Conservation (phyloP, 176 grass and related monocot species). For the Lolium perenne region DNA sequence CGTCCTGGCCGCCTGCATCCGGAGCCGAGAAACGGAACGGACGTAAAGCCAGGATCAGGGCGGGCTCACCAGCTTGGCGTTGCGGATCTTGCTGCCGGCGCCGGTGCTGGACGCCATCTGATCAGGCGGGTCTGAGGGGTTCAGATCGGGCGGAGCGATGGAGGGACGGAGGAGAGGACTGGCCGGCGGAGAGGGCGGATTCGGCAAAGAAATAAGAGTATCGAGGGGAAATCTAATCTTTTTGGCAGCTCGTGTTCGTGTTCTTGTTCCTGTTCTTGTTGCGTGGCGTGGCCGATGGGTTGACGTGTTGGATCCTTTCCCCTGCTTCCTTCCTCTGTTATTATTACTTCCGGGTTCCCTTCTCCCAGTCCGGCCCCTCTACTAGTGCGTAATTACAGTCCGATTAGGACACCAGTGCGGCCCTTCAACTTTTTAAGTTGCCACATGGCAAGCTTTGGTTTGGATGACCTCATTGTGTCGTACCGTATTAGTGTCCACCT, state of each 20-base stretch:
- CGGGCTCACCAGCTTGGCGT: slow-evolving; percentile 75
- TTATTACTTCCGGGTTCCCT: background rate
- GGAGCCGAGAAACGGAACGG: background rate
- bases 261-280: background rate
- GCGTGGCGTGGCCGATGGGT: slow-evolving; percentile 19
- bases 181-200: background rate
- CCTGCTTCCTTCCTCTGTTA: background rate
- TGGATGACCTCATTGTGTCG: too few species aligned
- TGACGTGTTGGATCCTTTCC: background rate
- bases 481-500: too few species aligned
- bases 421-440: too few species aligned
- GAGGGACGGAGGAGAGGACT: background rate
- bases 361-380: background rate
- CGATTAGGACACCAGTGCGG: background rate
- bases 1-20: too few species aligned
- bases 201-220: background rate
- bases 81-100: slow-evolving; percentile 62
- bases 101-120: slow-evolving; percentile 51
- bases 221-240: too few species aligned
- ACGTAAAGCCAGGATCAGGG: background rate
- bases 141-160: background rate
- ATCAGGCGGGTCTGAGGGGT: slow-evolving; percentile 3
- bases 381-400: background rate
- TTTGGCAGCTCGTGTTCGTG: too few species aligned
- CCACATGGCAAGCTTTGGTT: too few species aligned